These are phyloP conservation scores for Phytophthora ramorum DNA, from an alignment of 352 stramenopile species.

Conservation along the genomic window DNA sequence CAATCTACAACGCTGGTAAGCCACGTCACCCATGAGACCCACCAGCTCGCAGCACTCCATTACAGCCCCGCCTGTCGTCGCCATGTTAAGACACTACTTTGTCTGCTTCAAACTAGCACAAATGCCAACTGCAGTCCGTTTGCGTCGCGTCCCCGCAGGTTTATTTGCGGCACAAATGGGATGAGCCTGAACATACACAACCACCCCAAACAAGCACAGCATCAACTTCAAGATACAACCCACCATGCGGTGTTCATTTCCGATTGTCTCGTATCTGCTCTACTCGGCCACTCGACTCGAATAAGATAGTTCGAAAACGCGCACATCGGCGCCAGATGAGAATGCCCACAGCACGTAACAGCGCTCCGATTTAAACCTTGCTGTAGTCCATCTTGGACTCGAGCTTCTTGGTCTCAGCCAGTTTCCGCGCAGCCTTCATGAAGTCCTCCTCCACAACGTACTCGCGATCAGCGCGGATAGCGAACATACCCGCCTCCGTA, in stretches of 20 bases:
- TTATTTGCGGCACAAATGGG: conserved; percentile 22
- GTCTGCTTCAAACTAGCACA: not conserved
- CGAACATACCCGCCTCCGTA: conserved; percentile 97
- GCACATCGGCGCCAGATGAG: not conserved
- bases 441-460: conserved; percentile 99
- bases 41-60: conserved; percentile 65
- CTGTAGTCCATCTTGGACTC: conserved; percentile 99
- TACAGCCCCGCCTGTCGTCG: conserved; percentile 11
- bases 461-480: conserved; percentile 98
- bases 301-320: conserved; percentile 15
- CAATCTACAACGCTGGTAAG: conserved; percentile 68
- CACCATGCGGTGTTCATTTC: conserved; percentile 33
- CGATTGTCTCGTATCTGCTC: conserved; percentile 29
- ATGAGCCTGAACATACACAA: not conserved
- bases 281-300: conserved; percentile 10
- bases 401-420: conserved; percentile 99
- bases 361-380: conserved; percentile 94
- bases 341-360: not conserved
- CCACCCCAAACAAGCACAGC: not conserved
- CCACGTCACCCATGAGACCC: conserved; percentile 57
- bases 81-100: conserved; percentile 11
- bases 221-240: conserved; percentile 30
- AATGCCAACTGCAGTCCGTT: conserved; percentile 6
- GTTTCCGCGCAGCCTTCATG: conserved; percentile 99
- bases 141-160: not conserved